Conservation (phyloP, 139 green algal species). For the Tetratostichococcus sp. region DNA sequence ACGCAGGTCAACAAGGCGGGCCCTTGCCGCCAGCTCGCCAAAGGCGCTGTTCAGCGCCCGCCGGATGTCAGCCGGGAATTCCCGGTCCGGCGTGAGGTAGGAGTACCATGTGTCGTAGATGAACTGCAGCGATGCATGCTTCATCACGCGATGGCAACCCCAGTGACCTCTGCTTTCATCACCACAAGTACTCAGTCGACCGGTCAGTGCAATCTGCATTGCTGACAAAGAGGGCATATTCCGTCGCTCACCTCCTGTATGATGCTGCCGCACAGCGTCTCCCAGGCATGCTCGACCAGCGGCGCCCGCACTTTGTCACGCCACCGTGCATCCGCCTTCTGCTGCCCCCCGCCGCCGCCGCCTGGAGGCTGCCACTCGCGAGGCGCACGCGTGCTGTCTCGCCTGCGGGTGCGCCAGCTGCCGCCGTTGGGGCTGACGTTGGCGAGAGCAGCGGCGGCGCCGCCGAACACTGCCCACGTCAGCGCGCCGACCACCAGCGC, state of each 20-base stretch:
- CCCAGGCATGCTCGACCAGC: slow-evolving; percentile 60
- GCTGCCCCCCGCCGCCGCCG: neutral
- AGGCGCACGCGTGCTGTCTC: neutral
- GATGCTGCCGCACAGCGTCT: slow-evolving; percentile 56
- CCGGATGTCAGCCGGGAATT: slow-evolving; percentile 74
- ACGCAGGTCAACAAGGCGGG: slow-evolving; percentile 43
- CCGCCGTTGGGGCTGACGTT: slow-evolving; percentile 1
- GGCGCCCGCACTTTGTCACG: slow-evolving; percentile 38
- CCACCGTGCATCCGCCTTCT: slow-evolving; percentile 34
- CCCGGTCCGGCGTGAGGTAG: slow-evolving; percentile 60
- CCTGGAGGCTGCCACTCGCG: neutral
- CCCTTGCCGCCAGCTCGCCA: slow-evolving; percentile 48
- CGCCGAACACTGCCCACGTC: neutral
- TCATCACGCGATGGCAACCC: neutral
- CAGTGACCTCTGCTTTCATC: no score
- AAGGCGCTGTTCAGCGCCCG: slow-evolving; percentile 66
- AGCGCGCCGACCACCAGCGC: slow-evolving; percentile 1
- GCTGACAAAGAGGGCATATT: neutral
- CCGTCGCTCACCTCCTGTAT: slow-evolving; percentile 51
- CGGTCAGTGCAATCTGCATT: no score
- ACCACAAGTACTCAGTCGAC: no score
- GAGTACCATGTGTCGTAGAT: slow-evolving; percentile 77
- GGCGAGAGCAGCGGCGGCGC: neutral
- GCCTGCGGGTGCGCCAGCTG: neutral
- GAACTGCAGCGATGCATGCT: slow-evolving; percentile 47